Conservation (phyloP, 371 early-diverging fungal genomes). For the Haplosporangium sp. region DNA sequence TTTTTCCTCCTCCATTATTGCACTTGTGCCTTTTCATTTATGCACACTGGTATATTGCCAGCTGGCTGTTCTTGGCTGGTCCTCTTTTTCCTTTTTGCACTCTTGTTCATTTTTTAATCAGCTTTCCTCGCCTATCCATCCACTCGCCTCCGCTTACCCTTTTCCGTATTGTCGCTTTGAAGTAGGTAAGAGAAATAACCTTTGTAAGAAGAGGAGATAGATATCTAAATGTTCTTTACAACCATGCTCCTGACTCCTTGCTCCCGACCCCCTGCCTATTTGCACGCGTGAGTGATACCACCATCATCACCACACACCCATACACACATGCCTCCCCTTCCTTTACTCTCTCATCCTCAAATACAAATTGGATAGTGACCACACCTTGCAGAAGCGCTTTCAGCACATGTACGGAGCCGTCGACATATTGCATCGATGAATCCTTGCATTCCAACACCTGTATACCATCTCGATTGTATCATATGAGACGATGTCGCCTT, state of each 20-base stretch:
- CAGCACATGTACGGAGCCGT: neutral
- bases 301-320: neutral
- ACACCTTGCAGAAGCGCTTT: neutral
- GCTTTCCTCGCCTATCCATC: no score
- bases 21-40: neutral
- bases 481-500: no score
- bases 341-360: neutral
- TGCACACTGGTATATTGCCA: neutral
- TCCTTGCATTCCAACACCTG: neutral
- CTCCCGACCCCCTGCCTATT: no score
- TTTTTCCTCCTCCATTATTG: neutral
- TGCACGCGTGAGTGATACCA: neutral
- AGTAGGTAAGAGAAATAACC: no score
- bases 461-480: neutral
- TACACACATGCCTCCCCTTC: neutral
- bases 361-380: neutral
- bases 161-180: no score
- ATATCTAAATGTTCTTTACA: no score
- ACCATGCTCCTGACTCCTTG: no score
- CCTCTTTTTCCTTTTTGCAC: no score
- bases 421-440: neutral
- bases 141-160: no score
- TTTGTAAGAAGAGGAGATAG: no score
- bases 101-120: no score
- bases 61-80: neutral